A percentile compares a stretch with the other conserved stretches of the same genome.
Conservation (phyloP, 169 alveolate species). For the Sarcocystis neurona region DNA sequence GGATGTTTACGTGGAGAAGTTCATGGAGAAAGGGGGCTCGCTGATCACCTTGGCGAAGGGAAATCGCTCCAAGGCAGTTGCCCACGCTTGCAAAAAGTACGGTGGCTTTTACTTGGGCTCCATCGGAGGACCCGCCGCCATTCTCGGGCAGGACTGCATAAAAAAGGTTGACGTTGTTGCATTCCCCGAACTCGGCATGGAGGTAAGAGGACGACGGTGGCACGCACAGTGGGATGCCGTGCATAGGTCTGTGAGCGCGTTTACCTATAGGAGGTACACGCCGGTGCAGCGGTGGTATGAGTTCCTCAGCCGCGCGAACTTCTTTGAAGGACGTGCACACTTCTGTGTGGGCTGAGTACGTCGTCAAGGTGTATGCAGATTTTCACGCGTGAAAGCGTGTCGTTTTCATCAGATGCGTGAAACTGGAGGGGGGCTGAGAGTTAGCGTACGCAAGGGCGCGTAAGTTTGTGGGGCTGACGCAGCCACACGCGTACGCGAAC, state of each 20-base stretch:
- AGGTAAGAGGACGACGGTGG: conserved; percentile 25
- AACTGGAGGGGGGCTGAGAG: too few species aligned
- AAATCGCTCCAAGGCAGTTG: conserved; percentile 77
- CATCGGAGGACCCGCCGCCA: conserved; percentile 90
- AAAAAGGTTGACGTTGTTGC: conserved; percentile 78
- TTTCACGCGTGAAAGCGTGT: too few species aligned
- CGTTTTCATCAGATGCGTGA: too few species aligned
- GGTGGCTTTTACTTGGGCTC: conserved; percentile 86
- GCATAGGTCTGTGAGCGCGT: not conserved
- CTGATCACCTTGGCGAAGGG: conserved; percentile 85
- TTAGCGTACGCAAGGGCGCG: too few species aligned
- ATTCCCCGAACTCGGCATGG: conserved; percentile 77
- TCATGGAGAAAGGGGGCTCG: conserved; percentile 81
- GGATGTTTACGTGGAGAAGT: conserved; percentile 82
- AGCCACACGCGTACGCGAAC: too few species aligned
- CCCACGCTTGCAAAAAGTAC: conserved; percentile 81
- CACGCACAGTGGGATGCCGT: not conserved
- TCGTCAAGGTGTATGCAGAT: too few species aligned
- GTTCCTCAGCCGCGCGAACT: too few species aligned
- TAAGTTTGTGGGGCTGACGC: too few species aligned
- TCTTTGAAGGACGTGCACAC: too few species aligned
- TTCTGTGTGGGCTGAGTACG: too few species aligned
- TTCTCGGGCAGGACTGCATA: conserved; percentile 81
- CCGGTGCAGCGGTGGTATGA: not conserved
- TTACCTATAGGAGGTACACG: not conserved